phyloP scores from a whole-genome alignment of 2,329 filamentous ascomycete species.

The Colletotrichum godetiae region DNA sequence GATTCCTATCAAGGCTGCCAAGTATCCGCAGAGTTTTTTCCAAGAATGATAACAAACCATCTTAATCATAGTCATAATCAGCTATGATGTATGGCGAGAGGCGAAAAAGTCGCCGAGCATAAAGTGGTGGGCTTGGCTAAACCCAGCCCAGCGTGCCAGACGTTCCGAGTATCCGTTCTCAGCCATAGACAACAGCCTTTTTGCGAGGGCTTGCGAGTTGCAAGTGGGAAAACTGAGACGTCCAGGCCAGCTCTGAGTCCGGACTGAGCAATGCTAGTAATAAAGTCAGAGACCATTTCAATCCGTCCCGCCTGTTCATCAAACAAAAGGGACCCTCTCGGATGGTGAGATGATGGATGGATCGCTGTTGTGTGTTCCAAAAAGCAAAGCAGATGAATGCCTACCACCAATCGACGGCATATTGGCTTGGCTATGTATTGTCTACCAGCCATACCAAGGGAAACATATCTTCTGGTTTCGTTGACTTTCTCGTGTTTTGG shows the following conservation, averaged over 20 bases:
- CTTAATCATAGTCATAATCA: neutral
- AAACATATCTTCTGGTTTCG: neutral
- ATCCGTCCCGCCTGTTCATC: neutral
- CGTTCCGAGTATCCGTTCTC: conserved; percentile 29
- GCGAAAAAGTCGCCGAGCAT: neutral
- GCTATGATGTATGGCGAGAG: neutral
- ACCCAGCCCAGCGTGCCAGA: conserved; percentile 23
- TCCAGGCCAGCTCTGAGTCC: neutral
- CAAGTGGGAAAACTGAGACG: conserved; percentile 7
- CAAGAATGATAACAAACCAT: neutral
- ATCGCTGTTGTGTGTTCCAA: neutral
- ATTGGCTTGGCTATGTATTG: neutral
- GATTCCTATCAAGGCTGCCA: neutral
- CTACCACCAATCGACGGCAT: neutral
- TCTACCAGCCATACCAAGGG: neutral
- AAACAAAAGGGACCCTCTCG: neutral
- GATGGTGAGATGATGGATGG: neutral
- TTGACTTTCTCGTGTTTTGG: neutral
- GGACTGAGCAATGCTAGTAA: conserved; percentile 6
- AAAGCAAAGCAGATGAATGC: neutral
- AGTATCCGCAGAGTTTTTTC: neutral
- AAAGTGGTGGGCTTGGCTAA: conserved; percentile 24
- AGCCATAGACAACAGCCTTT: conserved; percentile 11
- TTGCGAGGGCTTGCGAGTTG: neutral
- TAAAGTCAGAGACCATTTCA: neutral